Percentiles rank a stretch among this genome's conserved stretches.
These are phyloP conservation scores for Penicillium sp. DNA, from an alignment of 2,329 filamentous ascomycete genomes.

Conservation along the genomic window DNA sequence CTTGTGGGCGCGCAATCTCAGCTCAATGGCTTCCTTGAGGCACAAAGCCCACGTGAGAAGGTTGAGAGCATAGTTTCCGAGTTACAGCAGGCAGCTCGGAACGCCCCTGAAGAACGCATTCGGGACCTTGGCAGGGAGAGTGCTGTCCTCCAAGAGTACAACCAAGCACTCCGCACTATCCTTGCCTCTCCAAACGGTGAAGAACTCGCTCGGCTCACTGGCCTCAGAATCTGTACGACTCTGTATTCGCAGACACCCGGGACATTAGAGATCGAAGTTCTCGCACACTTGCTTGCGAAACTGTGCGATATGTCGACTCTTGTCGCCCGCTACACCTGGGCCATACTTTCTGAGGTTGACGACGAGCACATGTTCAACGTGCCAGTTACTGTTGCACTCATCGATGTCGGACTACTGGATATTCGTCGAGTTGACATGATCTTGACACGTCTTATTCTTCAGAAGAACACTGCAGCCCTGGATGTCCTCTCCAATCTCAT, in stretches of 20 bases:
- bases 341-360: constrained; percentile 44
- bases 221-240: constrained; percentile 50
- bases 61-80: constrained; percentile 49
- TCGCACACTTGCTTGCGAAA: constrained; percentile 53
- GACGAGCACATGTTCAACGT: constrained; percentile 57
- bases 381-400: constrained; percentile 51
- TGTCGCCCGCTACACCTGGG: constrained; percentile 47
- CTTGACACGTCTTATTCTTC: constrained; percentile 62
- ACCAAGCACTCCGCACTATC: constrained; percentile 48
- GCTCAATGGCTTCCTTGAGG: constrained; percentile 52
- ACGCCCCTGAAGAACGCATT: constrained; percentile 50
- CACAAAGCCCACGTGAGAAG: constrained; percentile 45
- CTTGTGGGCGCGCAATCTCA: constrained; percentile 41
- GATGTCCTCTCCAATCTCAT: constrained; percentile 73
- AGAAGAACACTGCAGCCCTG: constrained; percentile 62
- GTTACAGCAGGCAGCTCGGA: constrained; percentile 49
- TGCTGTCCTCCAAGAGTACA: constrained; percentile 49
- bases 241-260: constrained; percentile 49
- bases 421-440: constrained; percentile 60
- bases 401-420: constrained; percentile 53
- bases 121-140: constrained; percentile 49
- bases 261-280: constrained; percentile 54
- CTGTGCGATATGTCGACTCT: constrained; percentile 53
- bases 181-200: constrained; percentile 50
- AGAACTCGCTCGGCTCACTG: constrained; percentile 46